Evolutionary conservation across 768 basidiomycete genomes (phyloP), one percentile per base, ranked within the genome.

Genomic region (Leccinum broughii): DNA sequence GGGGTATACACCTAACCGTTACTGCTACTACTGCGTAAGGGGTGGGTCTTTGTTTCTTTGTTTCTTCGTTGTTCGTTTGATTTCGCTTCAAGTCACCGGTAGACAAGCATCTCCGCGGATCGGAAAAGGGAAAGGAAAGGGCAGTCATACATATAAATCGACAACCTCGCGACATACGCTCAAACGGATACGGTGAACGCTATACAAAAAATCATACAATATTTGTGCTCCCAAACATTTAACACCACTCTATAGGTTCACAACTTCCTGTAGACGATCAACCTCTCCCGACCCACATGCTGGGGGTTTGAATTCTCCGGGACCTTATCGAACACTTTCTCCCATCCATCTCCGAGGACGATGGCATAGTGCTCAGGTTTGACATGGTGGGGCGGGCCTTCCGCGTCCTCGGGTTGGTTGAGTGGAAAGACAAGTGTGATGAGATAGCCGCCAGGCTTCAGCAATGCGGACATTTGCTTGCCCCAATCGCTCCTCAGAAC

Each of bases 351-450:
- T 39, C 77, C 77, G 2, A 90, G 76, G 1, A 79, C 77, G 4
- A 80, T 79, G 5, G 75, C 74, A 55, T 88, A 88, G 54, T 85
- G 80, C 44, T 85, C 82, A 1, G 82, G 79, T 6, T 80, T 74
- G 28, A 90, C 80, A 22, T 79, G 85, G 68, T 78, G 88, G 0
- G 89, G 88, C 1, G 88, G 90, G 0, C 89, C 89, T 0, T 68
- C 88, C 0, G 66, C 66, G 2, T 81, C 79, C 0, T 71, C 62
- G 4, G 75, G 68, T 4, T 75, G 73, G 59, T 81, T 76, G 52
- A 87, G 79, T 0, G 90, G 90, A 62, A 70, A 90, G 6, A 85
- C 73, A 11, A 88, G 71, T 0, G 83, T 81, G 62, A 90, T 80
- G 24, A 90, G 80, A 60, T 81, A 80, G 15, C 87, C 88, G 0